A percentile compares a stretch with the other conserved stretches of the same genome.
Evolutionary conservation across 148 eudicot genomes (phyloP).

Genomic region (Simmondsia chinensis): DNA sequence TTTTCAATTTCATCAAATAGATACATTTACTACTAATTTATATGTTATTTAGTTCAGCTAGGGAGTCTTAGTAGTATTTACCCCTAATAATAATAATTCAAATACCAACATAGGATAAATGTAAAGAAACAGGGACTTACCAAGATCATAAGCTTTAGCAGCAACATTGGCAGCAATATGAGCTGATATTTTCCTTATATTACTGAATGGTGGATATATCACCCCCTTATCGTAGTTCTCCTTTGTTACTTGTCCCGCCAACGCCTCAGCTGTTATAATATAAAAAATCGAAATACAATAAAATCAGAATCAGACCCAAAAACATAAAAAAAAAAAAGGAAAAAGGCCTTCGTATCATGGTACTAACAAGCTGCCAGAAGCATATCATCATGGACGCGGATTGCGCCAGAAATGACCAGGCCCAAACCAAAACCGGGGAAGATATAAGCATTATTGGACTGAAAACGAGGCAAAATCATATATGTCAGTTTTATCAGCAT

Average conservation of each 20-base stretch:
- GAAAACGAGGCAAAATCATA: constrained; percentile 4
- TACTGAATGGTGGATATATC: constrained; percentile 71
- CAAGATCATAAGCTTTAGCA: constrained; percentile 85
- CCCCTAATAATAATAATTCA: neutral
- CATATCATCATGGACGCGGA: constrained; percentile 81
- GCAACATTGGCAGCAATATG: constrained; percentile 87
- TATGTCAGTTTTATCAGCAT: neutral
- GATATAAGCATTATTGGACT: constrained; percentile 92
- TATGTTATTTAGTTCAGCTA: neutral
- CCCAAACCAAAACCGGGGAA: constrained; percentile 94
- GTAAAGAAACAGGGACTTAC: constrained; percentile 18
- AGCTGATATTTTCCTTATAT: constrained; percentile 82
- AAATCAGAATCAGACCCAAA: too few relatives aligned
- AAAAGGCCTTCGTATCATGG: neutral
- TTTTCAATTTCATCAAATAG: neutral
- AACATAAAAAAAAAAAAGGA: neutral
- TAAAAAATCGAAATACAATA: too few relatives aligned
- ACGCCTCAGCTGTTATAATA: constrained; percentile 72
- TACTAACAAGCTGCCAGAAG: constrained; percentile 85
- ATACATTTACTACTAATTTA: neutral
- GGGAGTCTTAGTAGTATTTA: neutral
- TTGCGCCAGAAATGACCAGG: constrained; percentile 87
- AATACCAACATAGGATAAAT: neutral
- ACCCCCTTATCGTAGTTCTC: constrained; percentile 67
- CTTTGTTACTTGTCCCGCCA: constrained; percentile 73